Conservation (phyloP, 371 early-diverging fungal species). For the Lichtheimia ornata region DNA sequence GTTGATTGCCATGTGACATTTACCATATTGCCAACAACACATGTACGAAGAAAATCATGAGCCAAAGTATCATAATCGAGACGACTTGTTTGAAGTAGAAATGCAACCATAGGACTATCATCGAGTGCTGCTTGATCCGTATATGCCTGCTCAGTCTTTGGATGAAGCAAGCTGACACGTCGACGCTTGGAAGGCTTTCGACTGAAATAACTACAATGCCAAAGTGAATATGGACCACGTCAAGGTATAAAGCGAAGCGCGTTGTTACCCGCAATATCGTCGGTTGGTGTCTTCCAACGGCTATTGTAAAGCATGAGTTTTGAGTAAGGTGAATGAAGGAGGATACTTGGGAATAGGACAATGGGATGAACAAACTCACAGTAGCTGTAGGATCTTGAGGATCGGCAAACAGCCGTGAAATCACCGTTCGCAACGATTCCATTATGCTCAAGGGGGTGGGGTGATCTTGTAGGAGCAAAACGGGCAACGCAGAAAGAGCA, state of each 20-base stretch:
- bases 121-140: constrained; percentile 13
- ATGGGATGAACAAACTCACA: constrained; percentile 17
- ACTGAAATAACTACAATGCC: constrained; percentile 16
- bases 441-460: constrained; percentile 14
- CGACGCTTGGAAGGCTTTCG: constrained; percentile 40
- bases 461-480: too few species aligned
- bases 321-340: background rate
- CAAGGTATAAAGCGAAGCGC: constrained; percentile 14
- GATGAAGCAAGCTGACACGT: constrained; percentile 40
- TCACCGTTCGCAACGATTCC: constrained; percentile 47
- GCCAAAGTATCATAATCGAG: constrained; percentile 39
- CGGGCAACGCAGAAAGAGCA: too few species aligned
- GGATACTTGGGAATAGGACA: background rate
- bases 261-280: constrained; percentile 12
- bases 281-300: constrained; percentile 12
- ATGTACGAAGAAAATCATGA: constrained; percentile 39
- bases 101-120: constrained; percentile 26
- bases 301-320: constrained; percentile 1
- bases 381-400: constrained; percentile 28
- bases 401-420: constrained; percentile 46
- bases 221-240: too few species aligned
- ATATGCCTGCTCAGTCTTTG: constrained; percentile 16
- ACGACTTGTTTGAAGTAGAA: constrained; percentile 24
- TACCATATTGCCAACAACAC: constrained; percentile 33
- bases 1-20: too few species aligned